phyloP scores from a whole-genome alignment of 1,284 basidiomycete species.

The Ganoderma resinaceum region DNA sequence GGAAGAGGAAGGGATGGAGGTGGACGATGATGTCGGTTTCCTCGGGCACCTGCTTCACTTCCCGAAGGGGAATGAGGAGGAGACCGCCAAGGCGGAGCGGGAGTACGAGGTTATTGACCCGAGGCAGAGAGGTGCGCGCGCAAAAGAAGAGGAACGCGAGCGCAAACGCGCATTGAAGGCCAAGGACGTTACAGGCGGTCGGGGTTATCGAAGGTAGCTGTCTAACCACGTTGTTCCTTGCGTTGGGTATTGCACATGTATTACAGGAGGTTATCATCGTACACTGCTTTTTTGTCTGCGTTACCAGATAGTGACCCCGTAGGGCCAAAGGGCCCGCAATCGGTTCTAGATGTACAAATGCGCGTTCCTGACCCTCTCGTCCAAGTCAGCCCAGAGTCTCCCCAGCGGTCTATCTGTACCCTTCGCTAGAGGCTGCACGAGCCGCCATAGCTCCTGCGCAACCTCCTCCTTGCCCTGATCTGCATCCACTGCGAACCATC shows the following conservation, averaged over 20 bases:
- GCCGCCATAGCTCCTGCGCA: slow-evolving; percentile 60
- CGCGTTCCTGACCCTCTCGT: slow-evolving; percentile 31
- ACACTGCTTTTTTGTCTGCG: slow-evolving; percentile 3
- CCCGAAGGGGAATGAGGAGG: slow-evolving; percentile 79
- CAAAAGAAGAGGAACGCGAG: slow-evolving; percentile 77
- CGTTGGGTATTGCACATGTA: background rate
- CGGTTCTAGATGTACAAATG: slow-evolving; percentile 36
- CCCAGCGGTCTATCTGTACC: slow-evolving; percentile 46
- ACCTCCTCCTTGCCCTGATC: slow-evolving; percentile 65
- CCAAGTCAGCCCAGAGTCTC: slow-evolving; percentile 51
- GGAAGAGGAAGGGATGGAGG: slow-evolving; percentile 71
- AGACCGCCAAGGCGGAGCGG: slow-evolving; percentile 81
- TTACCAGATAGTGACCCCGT: background rate
- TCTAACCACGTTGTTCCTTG: background rate
- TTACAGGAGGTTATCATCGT: background rate
- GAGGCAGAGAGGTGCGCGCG: slow-evolving; percentile 68
- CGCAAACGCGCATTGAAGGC: slow-evolving; percentile 55
- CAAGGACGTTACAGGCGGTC: slow-evolving; percentile 36
- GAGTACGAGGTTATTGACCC: slow-evolving; percentile 93
- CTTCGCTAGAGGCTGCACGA: slow-evolving; percentile 51
- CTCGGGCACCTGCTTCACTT: slow-evolving; percentile 80
- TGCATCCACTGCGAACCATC: slow-evolving; percentile 76
- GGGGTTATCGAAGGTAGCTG: slow-evolving; percentile 38
- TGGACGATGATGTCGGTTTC: slow-evolving; percentile 85
- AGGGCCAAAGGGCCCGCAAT: background rate